Percentiles rank a stretch among this genome's conserved stretches.
Evolutionary conservation across 2,329 filamentous ascomycete genomes (phyloP).

Genomic region (Beauveria sp.): DNA sequence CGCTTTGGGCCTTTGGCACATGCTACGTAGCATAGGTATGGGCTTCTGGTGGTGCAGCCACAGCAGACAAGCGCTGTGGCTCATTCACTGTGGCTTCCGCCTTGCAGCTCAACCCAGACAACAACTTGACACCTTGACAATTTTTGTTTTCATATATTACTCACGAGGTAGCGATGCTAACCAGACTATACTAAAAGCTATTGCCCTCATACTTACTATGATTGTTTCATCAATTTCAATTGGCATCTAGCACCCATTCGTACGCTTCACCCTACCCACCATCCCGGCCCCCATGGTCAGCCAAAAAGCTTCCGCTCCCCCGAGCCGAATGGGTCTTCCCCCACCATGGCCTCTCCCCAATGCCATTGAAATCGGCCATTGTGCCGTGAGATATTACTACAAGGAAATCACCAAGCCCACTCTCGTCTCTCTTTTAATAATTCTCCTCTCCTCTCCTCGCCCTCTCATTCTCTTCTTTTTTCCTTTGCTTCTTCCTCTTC

Average conservation of each 20-base stretch:
- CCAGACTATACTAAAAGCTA: neutral
- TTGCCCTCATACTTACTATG: neutral
- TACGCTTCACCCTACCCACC: too few species aligned
- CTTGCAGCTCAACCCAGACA: too few species aligned
- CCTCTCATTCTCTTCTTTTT: neutral
- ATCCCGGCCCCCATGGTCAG: neutral
- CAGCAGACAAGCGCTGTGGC: neutral
- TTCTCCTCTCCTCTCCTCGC: neutral
- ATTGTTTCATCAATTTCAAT: neutral
- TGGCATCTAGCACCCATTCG: neutral
- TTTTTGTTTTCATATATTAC: neutral
- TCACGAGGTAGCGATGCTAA: neutral
- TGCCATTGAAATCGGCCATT: neutral
- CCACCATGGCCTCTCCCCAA: neutral
- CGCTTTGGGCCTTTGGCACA: neutral
- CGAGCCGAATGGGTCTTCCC: slow-evolving; percentile 9
- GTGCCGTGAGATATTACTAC: slow-evolving; percentile 1
- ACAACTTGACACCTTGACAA: neutral
- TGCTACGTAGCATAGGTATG: neutral
- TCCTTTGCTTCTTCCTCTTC: neutral
- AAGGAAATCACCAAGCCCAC: neutral
- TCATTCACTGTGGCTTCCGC: too few species aligned
- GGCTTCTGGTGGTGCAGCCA: neutral
- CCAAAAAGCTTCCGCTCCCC: slow-evolving; percentile 10
- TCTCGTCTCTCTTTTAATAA: neutral